Base-by-base conservation (phyloP, 1,139 yeast genomes). In the Pneumocystis wakefieldiae region DNA sequence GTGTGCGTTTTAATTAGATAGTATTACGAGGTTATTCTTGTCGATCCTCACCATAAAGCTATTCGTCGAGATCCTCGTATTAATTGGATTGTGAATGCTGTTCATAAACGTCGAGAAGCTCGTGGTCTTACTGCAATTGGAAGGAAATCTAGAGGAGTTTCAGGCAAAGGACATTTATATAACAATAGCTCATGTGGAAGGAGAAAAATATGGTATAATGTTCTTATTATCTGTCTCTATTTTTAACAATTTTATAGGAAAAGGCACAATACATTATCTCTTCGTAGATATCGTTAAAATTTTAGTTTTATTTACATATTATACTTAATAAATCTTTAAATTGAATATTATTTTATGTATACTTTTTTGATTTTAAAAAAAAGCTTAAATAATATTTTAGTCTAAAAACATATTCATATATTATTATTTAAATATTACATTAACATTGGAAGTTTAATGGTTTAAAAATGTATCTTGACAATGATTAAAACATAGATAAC, bases 21-120 rank as follows among this genome's bases (percentile, higher is more conserved):
- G 92, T 83, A 96, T 92, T 73, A 19, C 19, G 59, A 57, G 28
- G 59, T 37, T 15, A 91, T 92, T 80, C 84, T 89, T 74, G 90
- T 92, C 74, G 98, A 92, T 77, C 98, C 98, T 76, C 83, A 85
- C 75, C 98, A 92, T 87, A 87, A 88, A 83, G 98, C 97, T 72
- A 90, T 92, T 85, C 91, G 97, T 84, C 88, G 95, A 81, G 97
- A 91, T 76, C 86, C 98, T 73, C 87, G 94, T 82, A 85, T 85
- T 95, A 92, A 94, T 97, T 92, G 98, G 98, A 92, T 92, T 81
- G 89, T 81, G 77, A 88, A 89, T 88, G 96, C 98, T 76, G 98
- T 92, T 73, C 98, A 92, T 95, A 92, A 92, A 87, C 97, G 89
- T 88, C 90, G 98, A 83, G 98, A 94, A 82, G 82, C 95, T 76